Evolutionary conservation across 192 early-diverging fungal genomes (phyloP).

Genomic region (Lobulomyces angularis): DNA sequence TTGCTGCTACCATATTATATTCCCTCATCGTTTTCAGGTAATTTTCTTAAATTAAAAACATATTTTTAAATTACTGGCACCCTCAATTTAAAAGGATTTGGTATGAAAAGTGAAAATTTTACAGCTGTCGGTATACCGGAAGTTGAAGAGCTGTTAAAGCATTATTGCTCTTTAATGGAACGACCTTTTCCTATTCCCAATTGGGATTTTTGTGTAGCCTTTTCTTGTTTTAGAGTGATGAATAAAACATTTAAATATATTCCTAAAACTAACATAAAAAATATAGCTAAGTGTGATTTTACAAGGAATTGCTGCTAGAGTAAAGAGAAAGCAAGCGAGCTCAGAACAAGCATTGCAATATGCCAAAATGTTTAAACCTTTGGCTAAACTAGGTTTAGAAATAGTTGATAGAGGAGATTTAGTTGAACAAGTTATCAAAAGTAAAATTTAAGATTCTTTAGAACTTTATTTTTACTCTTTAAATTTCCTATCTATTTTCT

Average conservation of each 20-base stretch:
- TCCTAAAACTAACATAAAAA: not conserved
- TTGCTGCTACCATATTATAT: slow-evolving; percentile 60
- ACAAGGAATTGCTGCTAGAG: slow-evolving; percentile 83
- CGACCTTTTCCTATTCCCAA: slow-evolving; percentile 59
- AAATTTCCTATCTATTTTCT: no score
- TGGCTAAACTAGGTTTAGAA: slow-evolving; percentile 32
- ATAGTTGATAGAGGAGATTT: slow-evolving; percentile 44
- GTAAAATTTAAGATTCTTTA: no score
- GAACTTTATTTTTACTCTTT: no score
- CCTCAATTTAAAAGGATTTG: not conserved
- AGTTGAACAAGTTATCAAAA: no score
- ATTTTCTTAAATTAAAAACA: no score
- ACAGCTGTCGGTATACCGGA: slow-evolving; percentile 46
- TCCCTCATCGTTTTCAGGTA: slow-evolving; percentile 19
- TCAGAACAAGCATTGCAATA: slow-evolving; percentile 32
- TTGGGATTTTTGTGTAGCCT: slow-evolving; percentile 74
- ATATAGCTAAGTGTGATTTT: slow-evolving; percentile 56
- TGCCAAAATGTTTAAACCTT: slow-evolving; percentile 16
- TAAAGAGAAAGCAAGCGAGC: slow-evolving; percentile 74
- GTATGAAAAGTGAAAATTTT: slow-evolving; percentile 9
- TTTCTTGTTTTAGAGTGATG: slow-evolving; percentile 73
- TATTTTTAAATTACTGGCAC: not conserved
- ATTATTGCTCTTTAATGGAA: slow-evolving; percentile 53
- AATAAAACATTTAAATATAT: not conserved
- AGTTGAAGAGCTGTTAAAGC: slow-evolving; percentile 51